Evolutionary conservation across 495 filamentous ascomycete species (phyloP).

Genomic region (Tuber microsphaerosporum): DNA sequence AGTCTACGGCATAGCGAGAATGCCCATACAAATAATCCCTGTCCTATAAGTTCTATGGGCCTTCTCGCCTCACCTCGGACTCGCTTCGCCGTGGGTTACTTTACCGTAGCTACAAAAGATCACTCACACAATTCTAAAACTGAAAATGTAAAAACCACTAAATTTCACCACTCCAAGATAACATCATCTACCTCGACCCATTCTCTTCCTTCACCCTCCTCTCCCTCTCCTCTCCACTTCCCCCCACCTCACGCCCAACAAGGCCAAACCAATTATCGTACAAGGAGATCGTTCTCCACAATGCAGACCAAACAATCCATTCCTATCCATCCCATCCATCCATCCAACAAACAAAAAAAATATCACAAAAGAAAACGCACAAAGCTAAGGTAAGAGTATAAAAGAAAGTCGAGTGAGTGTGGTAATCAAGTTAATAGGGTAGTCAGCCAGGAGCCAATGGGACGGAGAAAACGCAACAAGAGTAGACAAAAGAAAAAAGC

Average conservation of each 20-base stretch:
- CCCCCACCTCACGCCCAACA: slow-evolving; percentile 1
- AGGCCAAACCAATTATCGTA: slow-evolving; percentile 21
- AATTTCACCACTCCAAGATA: not conserved
- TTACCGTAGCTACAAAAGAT: not conserved
- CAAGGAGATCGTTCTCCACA: slow-evolving; percentile 2
- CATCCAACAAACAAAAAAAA: slow-evolving; percentile 6
- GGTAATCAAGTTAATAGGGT: slow-evolving; percentile 1
- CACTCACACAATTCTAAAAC: slow-evolving; percentile 1
- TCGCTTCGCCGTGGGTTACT: no score
- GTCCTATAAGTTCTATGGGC: no score
- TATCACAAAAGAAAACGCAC: not conserved
- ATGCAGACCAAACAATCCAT: slow-evolving; percentile 8
- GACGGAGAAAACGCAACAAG: not conserved
- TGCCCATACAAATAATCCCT: no score
- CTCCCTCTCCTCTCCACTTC: not conserved
- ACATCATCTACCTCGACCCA: not conserved
- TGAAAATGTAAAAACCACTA: not conserved
- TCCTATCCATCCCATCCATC: not conserved
- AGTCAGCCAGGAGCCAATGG: not conserved
- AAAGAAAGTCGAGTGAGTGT: slow-evolving; percentile 10
- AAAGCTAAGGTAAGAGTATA: slow-evolving; percentile 10
- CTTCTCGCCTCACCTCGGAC: no score
- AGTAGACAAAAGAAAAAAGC: not conserved
- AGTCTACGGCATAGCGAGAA: no score
- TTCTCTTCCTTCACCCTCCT: not conserved